Evolutionary conservation across 805 yeast genomes (phyloP), one percentile per base, ranked within the genome.

Genomic region (Tetrapisispora taiwanensis): DNA sequence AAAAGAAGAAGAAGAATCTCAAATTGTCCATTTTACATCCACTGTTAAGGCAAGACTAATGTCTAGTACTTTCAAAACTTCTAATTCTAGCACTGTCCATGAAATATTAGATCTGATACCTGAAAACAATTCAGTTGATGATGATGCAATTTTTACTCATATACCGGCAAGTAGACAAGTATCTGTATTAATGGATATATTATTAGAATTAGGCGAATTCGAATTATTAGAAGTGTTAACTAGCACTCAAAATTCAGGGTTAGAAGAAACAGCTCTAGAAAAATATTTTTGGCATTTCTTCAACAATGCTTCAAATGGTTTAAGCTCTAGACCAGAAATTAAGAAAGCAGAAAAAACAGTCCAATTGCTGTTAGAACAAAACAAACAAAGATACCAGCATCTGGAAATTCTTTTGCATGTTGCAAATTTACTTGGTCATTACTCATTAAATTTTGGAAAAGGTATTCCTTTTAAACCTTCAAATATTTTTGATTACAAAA

Each of bases 301-400:
- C 50, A 71, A 71, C 40, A 54, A 53, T 30, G 73, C 76, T 0
- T 53, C 73, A 1, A 71, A 66, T 49, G 72, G 75, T 5, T 58
- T 63, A 22, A 54, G 56, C 24, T 50, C 60, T 4, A 56, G 70
- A 43, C 72, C 72, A 5, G 67, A 66, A 18, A 59, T 73, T 57
- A 55, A 53, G 27, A 65, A 65, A 32, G 73, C 73, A 0, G 48
- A 53, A 19, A 55, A 51, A 41, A 53, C 60, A 0, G 47, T 65
- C 13, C 41, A 50, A 0, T 42, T 63, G 7, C 46, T 64, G 8
- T 28, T 30, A 3, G 34, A 17, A 33, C 31, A 36, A 26, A 27
- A 39, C 19, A 10, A 17, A n/a, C 27, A 30, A 2, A 47, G 49
- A 27, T 48, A 52, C 28, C 32, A 30, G 2, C 46, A 49, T 10